Conservation (phyloP, 2,329 filamentous ascomycete species). For the Coleophoma eucalyptorum region DNA sequence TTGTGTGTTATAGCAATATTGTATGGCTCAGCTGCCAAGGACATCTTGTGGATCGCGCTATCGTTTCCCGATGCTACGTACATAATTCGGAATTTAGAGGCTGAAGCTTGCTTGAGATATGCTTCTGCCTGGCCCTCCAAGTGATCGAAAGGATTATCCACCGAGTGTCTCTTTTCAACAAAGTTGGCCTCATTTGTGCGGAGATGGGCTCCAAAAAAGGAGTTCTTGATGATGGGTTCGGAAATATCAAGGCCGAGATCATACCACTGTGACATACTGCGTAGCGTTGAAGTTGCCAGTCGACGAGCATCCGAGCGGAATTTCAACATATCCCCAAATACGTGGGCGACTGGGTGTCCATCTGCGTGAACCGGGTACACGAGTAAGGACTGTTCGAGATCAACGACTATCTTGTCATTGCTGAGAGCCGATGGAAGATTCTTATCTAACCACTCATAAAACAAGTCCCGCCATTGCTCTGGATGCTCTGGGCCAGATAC, state of each 20-base stretch:
- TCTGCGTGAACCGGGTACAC: constrained; percentile 33
- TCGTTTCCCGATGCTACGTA: constrained; percentile 41
- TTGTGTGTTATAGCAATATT: constrained; percentile 38
- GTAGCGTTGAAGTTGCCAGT: constrained; percentile 29
- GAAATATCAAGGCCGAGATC: constrained; percentile 23
- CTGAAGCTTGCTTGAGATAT: constrained; percentile 30
- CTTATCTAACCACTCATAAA: constrained; percentile 6
- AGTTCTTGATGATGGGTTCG: constrained; percentile 20
- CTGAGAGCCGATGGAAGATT: background rate
- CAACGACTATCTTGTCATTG: constrained; percentile 28
- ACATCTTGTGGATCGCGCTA: constrained; percentile 32
- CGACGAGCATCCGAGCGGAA: constrained; percentile 16
- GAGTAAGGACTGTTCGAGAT: constrained; percentile 33
- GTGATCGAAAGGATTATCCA: constrained; percentile 14
- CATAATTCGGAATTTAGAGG: constrained; percentile 26
- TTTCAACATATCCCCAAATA: constrained; percentile 36
- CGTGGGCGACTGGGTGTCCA: constrained; percentile 27
- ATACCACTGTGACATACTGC: constrained; percentile 23
- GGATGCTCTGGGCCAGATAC: constrained; percentile 4
- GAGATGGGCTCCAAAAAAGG: constrained; percentile 35
- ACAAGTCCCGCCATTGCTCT: constrained; percentile 1
- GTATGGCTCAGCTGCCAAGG: constrained; percentile 27
- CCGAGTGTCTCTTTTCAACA: constrained; percentile 27
- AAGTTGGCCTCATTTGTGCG: constrained; percentile 29
- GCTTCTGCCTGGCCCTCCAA: constrained; percentile 32